phyloP scores from a whole-genome alignment of 345 rosid genomes.

The Hevea brasiliensis region DNA sequence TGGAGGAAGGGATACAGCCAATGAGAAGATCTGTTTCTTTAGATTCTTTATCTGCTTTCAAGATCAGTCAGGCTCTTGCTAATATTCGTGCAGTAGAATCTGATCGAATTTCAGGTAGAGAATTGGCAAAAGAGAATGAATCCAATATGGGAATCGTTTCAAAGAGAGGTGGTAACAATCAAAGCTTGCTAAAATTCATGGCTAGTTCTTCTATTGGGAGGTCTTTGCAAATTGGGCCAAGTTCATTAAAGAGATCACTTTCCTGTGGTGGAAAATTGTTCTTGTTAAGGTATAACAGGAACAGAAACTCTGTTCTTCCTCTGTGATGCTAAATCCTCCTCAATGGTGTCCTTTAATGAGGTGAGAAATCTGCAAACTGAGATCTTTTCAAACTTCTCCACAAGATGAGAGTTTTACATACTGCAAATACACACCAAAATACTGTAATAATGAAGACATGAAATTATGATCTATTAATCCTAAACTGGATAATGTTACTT shows the following conservation, averaged over 20 bases:
- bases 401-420: neutral
- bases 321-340: constrained; percentile 8
- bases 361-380: constrained; percentile 4
- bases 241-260: constrained; percentile 55
- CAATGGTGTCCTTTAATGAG: neutral
- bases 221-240: constrained; percentile 36
- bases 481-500: neutral
- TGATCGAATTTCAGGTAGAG: constrained; percentile 18
- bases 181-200: constrained; percentile 28
- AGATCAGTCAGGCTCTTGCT: constrained; percentile 39
- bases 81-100: constrained; percentile 24
- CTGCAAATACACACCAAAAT: neutral
- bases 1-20: constrained; percentile 30
- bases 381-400: neutral
- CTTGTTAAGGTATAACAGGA: constrained; percentile 27
- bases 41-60: constrained; percentile 55
- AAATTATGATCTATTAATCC: neutral
- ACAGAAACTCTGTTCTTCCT: constrained; percentile 24
- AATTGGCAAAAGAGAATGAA: constrained; percentile 24
- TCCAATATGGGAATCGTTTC: constrained; percentile 6
- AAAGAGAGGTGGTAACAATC: constrained; percentile 32
- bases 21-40: constrained; percentile 74
- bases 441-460: constrained; percentile 2
- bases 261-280: constrained; percentile 63
- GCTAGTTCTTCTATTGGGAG: constrained; percentile 46